These are phyloP conservation scores for Marasmius fiardii DNA, from an alignment of 1,284 basidiomycete genomes.

Conservation along the genomic window DNA sequence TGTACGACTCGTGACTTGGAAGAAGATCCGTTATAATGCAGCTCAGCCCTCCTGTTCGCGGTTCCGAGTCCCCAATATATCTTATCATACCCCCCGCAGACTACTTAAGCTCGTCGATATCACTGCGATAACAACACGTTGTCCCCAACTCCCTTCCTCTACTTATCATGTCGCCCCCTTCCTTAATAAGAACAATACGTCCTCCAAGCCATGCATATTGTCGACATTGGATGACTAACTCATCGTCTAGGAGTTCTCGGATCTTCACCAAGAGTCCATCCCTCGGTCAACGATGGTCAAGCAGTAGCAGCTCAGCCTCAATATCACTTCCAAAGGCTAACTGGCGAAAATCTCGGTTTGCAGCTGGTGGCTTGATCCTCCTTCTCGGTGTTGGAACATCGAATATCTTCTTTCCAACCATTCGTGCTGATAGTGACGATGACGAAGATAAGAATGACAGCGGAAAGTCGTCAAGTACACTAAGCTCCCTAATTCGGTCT, in stretches of 20 bases:
- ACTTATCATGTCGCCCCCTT: neutral
- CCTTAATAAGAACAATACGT: neutral
- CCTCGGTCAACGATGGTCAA: neutral
- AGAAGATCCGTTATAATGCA: no score
- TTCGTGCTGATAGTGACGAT: neutral
- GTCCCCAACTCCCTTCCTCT: neutral
- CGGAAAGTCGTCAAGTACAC: conserved; percentile 13
- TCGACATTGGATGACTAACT: neutral
- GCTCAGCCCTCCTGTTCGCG: no score
- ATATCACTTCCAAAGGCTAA: neutral
- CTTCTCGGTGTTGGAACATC: neutral
- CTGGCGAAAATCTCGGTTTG: neutral
- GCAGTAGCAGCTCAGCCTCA: neutral
- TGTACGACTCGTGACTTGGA: no score
- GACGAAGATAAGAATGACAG: conserved; percentile 2
- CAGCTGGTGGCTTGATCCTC: neutral
- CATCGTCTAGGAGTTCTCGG: neutral
- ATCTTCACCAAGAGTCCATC: neutral
- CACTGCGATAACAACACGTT: neutral
- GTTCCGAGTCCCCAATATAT: no score
- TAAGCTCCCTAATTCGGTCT: conserved; percentile 47
- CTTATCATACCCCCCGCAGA: no score
- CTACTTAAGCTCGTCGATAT: neutral
- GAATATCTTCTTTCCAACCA: neutral
- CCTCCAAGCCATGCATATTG: neutral